Percentiles rank a stretch among this genome's conserved stretches.
Evolutionary conservation across 441 rosid species (phyloP).

Genomic region (Pelargonium citronellum): DNA sequence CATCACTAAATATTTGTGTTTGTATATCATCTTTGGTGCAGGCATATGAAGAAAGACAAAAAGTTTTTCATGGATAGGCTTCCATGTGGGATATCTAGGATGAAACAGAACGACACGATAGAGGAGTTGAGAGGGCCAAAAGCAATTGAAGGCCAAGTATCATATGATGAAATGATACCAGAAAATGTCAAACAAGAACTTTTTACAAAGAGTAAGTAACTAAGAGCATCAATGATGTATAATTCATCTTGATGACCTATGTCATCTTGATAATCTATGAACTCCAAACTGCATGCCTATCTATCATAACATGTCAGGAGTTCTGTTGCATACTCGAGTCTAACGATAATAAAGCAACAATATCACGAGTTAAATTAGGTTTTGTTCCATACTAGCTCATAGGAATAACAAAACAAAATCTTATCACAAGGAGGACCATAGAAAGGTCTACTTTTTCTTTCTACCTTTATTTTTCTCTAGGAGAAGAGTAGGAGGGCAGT

Average conservation of each 20-base stretch:
- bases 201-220: slow-evolving; percentile 22
- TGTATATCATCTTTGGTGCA: background rate
- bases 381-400: too few relatives aligned
- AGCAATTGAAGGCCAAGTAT: slow-evolving; percentile 17
- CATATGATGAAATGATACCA: slow-evolving; percentile 51
- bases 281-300: background rate
- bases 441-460: too few relatives aligned
- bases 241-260: too few relatives aligned
- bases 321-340: too few relatives aligned
- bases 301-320: background rate
- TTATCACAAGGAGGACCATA: too few relatives aligned
- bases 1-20: too few relatives aligned
- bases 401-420: too few relatives aligned
- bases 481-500: too few relatives aligned
- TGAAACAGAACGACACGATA: slow-evolving; percentile 37
- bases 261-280: background rate
- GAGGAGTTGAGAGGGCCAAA: slow-evolving; percentile 39
- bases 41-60: slow-evolving; percentile 42
- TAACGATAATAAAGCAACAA: too few relatives aligned
- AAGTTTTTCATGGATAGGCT: slow-evolving; percentile 43
- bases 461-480: too few relatives aligned
- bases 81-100: slow-evolving; percentile 41
- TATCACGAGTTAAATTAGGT: too few relatives aligned
- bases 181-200: slow-evolving; percentile 16
- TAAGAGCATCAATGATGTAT: background rate